Evolutionary conservation across 805 yeast genomes (phyloP), one percentile per base, ranked within the genome.

Genomic region (Barnettozyma californica): DNA sequence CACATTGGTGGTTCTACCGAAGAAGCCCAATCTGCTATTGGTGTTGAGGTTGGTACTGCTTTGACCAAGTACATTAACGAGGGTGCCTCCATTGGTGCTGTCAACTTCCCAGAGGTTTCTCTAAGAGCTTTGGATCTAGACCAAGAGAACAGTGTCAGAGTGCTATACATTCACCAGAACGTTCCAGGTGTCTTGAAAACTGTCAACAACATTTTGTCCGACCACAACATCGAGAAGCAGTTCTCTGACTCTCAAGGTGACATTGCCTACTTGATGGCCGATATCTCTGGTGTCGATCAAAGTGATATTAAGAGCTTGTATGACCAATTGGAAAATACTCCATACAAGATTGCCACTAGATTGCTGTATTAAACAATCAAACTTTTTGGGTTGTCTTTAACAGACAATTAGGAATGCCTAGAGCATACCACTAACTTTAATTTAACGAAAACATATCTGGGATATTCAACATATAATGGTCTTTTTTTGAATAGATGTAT

Each of bases 1-100:
- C 99, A 94, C 67, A 94, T 94, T 60, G 99, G 99, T 72, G 99
- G 99, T 58, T 90, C 97, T 45, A 94, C 99, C 43, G 98, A 92
- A 71, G 99, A 94, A 76, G 99, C 99, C 35, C 99, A 94, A 77
- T 78, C 87, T 48, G 96, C 98, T 37, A 94, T 94, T 64, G 99
- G 99, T 73, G 75, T 92, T 52, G 99, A 94, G 74, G 99, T 94
- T 53, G 88, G 84, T 52, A 76, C 85, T 41, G 83, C 96, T 36
- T 77, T 94, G 62, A 76, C 91, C 56, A 88, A 87, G 66, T 94
- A 90, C 75, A 86, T 94, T 68, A 92, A 91, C 71, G 98, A 92
- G 76, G 99, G 99, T 75, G 76, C 82, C 62, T 87, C 98, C 14
- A 79, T 79, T 44, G 98, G 97, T 62, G 91, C 98, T 6, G 99